phyloP scores from a whole-genome alignment of 495 filamentous ascomycete species.

The Penicillium psychrofluorescens region DNA sequence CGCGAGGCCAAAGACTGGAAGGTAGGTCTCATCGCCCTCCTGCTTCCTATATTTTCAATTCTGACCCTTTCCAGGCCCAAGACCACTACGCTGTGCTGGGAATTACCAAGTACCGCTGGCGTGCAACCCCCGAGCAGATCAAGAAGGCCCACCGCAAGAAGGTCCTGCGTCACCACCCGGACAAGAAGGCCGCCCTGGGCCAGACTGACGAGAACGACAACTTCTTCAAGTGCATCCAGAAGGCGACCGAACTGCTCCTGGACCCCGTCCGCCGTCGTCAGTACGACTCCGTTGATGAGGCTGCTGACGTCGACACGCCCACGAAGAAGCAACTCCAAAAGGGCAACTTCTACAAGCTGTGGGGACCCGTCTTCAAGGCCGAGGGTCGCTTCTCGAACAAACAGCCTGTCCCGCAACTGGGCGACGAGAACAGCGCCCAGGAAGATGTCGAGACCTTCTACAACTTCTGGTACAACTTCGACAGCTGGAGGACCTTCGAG shows the following conservation, averaged over 20 bases:
- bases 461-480: slow-evolving; percentile 99
- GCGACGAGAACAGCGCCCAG: slow-evolving; percentile 76
- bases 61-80: slow-evolving; percentile 57
- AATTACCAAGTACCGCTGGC: slow-evolving; percentile 81
- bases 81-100: slow-evolving; percentile 98
- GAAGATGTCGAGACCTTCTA: slow-evolving; percentile 92
- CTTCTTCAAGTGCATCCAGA: slow-evolving; percentile 99
- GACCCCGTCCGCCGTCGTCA: slow-evolving; percentile 91
- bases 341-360: slow-evolving; percentile 91
- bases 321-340: slow-evolving; percentile 79
- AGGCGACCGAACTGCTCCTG: slow-evolving; percentile 85
- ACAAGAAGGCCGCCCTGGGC: slow-evolving; percentile 86
- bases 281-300: slow-evolving; percentile 93
- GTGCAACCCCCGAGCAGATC: slow-evolving; percentile 94
- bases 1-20: slow-evolving; percentile 99
- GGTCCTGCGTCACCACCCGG: slow-evolving; percentile 95
- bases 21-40: slow-evolving; percentile 40
- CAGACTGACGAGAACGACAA: slow-evolving; percentile 86
- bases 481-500: slow-evolving; percentile 96
- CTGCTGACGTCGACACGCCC: slow-evolving; percentile 83
- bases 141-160: slow-evolving; percentile 98
- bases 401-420: slow-evolving; percentile 77
- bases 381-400: slow-evolving; percentile 88
- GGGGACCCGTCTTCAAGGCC: slow-evolving; percentile 76
- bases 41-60: not conserved